phyloP scores from a whole-genome alignment of 805 yeast genomes.

The Candida maltosa region DNA sequence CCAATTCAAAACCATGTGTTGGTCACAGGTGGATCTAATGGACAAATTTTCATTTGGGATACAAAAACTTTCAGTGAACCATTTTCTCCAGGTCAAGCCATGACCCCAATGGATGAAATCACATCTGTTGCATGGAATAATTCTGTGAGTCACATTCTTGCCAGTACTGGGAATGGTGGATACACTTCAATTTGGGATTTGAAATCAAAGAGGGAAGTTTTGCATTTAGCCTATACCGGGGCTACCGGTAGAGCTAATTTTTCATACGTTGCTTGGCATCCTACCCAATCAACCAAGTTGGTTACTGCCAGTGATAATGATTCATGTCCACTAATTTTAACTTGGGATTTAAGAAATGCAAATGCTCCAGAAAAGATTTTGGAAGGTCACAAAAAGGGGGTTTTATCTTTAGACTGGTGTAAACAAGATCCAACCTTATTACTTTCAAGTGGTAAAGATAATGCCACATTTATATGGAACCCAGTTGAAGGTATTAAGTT shows the following conservation, averaged over 20 bases:
- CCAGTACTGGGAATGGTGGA: slow-evolving; percentile 82
- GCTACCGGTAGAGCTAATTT: slow-evolving; percentile 58
- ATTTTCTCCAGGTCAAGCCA: slow-evolving; percentile 69
- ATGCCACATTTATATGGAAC: slow-evolving; percentile 85
- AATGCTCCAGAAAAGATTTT: slow-evolving; percentile 80
- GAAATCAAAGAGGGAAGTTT: slow-evolving; percentile 80
- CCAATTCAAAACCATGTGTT: slow-evolving; percentile 67
- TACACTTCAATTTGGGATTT: slow-evolving; percentile 93
- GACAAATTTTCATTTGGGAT: slow-evolving; percentile 92
- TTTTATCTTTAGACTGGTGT: slow-evolving; percentile 93
- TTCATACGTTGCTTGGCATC: slow-evolving; percentile 92
- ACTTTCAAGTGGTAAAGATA: slow-evolving; percentile 91
- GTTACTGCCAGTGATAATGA: slow-evolving; percentile 87
- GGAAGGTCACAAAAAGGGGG: slow-evolving; percentile 83
- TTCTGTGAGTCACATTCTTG: slow-evolving; percentile 78
- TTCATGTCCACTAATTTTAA: slow-evolving; percentile 69
- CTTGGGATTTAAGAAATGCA: slow-evolving; percentile 95
- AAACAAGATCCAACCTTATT: slow-evolving; percentile 71
- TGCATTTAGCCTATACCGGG: slow-evolving; percentile 74
- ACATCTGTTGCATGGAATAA: slow-evolving; percentile 87
- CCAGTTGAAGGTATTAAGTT: slow-evolving; percentile 69
- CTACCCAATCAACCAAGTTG: slow-evolving; percentile 77
- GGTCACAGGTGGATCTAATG: slow-evolving; percentile 85
- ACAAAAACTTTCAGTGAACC: slow-evolving; percentile 58
- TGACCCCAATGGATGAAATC: slow-evolving; percentile 79